These are phyloP conservation scores for Daldinia decipiens DNA, from an alignment of 495 filamentous ascomycete species.

Conservation along the genomic window DNA sequence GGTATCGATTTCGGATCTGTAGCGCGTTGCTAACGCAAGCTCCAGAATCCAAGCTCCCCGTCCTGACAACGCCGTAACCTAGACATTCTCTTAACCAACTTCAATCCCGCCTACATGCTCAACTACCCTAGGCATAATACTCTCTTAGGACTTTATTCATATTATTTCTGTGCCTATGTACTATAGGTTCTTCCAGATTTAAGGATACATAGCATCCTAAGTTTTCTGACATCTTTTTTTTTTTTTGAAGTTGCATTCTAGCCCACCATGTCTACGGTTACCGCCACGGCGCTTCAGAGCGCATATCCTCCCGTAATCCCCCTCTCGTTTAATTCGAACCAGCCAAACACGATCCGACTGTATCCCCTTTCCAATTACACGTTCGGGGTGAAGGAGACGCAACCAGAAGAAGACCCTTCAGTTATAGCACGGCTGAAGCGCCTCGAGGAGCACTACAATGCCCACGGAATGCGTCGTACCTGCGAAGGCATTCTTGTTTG, in stretches of 20 bases:
- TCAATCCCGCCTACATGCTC: background rate
- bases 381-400: conserved; percentile 96
- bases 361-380: conserved; percentile 98
- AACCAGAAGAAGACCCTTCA: conserved; percentile 96
- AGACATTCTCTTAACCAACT: background rate
- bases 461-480: conserved; percentile 94
- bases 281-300: conserved; percentile 73
- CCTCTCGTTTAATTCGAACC: conserved; percentile 84
- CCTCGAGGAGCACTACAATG: conserved; percentile 91
- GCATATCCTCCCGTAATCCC: conserved; percentile 80
- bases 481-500: conserved; percentile 97
- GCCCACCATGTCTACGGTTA: conserved; percentile 78
- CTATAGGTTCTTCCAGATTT: background rate
- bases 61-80: background rate
- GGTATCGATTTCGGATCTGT: background rate
- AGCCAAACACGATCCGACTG: conserved; percentile 89
- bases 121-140: background rate
- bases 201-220: background rate
- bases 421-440: conserved; percentile 91
- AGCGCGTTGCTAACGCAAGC: conserved; percentile 2
- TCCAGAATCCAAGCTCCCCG: background rate
- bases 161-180: background rate
- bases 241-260: background rate
- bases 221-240: background rate
- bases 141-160: background rate